Evolutionary conservation across 164 flowering plant genomes (phyloP), one percentile per base, ranked within the genome.

Genomic region (Umbellularia californica): DNA sequence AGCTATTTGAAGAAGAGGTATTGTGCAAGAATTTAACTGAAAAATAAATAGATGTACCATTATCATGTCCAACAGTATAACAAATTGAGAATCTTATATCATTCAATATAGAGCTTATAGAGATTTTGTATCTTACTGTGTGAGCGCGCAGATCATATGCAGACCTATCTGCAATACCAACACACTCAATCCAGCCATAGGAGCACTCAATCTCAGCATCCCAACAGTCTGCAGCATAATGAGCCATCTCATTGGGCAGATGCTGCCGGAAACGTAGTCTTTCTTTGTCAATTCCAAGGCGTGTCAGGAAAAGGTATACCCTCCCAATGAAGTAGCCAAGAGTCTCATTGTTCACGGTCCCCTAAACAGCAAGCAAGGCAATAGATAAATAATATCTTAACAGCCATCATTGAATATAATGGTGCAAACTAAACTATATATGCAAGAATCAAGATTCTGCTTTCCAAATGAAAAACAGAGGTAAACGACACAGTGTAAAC

Each of bases 171-270:
- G 99, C 99, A 81, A 95, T 95, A 55, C 98, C 98, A 79, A 95
- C 97, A 89, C 97, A 95, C 71, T 94, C 97, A 77, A 95, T 90
- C 98, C 99, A 96, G 35, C 99, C 99, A 86, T 88, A 90, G 7
- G 99, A 96, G 73, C 92, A 86, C 79, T 94, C 97, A 67, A 96
- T 94, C 83, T 96, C 99, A 75, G 99, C 99, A 87, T 94, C 99
- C 99, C 99, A 95, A 79, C 99, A 95, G 77, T 95, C 98, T 27
- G 95, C 95, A 71, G 98, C 98, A 90, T 96, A 96, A 75, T 96
- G 98, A 50, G 99, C 97, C 99, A 95, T 95, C 84, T 95, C 99
- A 78, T 95, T 93, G 50, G 97, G 91, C 68, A 95, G 92, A 79
- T 93, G 99, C 82, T 95, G 99, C 51, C 98, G 84, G 78, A 95